Percentiles rank a stretch among this genome's conserved stretches.
These are phyloP conservation scores for Nyssa sinensis DNA, from an alignment of 148 eudicot genomes.

Conservation along the genomic window DNA sequence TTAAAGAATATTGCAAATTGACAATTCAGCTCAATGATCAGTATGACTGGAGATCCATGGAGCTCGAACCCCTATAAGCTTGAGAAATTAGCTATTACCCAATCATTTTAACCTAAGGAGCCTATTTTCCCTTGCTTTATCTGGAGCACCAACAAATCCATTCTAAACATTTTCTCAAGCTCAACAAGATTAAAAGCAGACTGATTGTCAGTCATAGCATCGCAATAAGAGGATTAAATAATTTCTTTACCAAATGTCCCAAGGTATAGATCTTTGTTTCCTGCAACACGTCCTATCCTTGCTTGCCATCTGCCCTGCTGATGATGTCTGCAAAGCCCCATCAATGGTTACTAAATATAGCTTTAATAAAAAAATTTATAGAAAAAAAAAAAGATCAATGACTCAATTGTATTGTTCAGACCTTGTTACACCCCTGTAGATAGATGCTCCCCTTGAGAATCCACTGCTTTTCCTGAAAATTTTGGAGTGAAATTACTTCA, in stretches of 20 bases:
- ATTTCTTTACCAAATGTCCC: slow-evolving; percentile 82
- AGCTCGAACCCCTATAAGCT: too few species aligned
- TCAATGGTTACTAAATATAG: not conserved
- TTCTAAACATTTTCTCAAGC: not conserved
- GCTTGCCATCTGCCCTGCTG: slow-evolving; percentile 99
- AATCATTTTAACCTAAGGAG: too few species aligned
- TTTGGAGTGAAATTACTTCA: slow-evolving; percentile 1
- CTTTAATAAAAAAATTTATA: not conserved
- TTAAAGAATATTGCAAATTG: not conserved
- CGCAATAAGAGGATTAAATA: not conserved
- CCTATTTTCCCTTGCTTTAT: not conserved
- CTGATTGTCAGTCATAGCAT: not conserved
- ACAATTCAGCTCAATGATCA: too few species aligned
- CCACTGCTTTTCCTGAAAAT: slow-evolving; percentile 91
- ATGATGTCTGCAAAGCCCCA: slow-evolving; percentile 63
- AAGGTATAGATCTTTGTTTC: slow-evolving; percentile 90
- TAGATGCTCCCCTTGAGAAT: slow-evolving; percentile 96
- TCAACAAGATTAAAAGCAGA: not conserved
- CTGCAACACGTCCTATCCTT: slow-evolving; percentile 97
- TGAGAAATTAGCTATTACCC: too few species aligned
- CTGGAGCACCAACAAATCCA: not conserved
- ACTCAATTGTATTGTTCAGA: slow-evolving; percentile 5
- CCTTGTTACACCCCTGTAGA: slow-evolving; percentile 95
- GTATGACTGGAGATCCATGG: too few species aligned
- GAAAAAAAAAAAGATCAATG: too few species aligned